Evolutionary conservation across 805 yeast species (phyloP), one percentile per base, ranked within the genome.

Genomic region (Vanderwaltozyma polyspora): DNA sequence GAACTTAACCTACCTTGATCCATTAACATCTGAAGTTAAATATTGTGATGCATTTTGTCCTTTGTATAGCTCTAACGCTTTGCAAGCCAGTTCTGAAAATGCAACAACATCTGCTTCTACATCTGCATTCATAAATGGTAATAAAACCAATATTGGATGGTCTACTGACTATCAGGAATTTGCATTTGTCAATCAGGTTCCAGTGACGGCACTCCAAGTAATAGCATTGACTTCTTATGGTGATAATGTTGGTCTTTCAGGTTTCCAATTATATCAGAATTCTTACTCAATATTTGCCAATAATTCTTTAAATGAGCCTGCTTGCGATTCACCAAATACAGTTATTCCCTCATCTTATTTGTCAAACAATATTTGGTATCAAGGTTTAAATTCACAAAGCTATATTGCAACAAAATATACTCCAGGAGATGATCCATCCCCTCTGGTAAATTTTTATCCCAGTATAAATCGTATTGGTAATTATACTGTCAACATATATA

Each of bases 11-110:
- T 91, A 86, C 49, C 62, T 81, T 16, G 89, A 89, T 51, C 94
- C 94, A 3, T 40, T 51, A 0, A 68, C 84, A 2, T 74, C 79
- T 32, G 59, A 64, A n/a, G 33, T 68, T 3, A 52, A 60, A 12
- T 61, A 62, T 50, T 91, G 98, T 64, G 95, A 86, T 55, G 93
- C 95, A 1, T 79, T 73, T 70, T 91, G 98, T 57, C 94, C 95
- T 1, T 62, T 89, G 18, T 59, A 68, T 1, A 64, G 66, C 19
- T 52, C 55, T 10, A 37, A 64, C 0, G 49, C 54, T 3, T 52
- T 79, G 31, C 28, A 48, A 23, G 11, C 36, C 11, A 47, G 60
- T 11, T 39, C 49, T 15, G 49, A 56, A 4, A 47, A 51, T 7
- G 23, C 53, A 7, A 50, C 62, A 32, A 39, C 48, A n/a, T 40